phyloP scores from a whole-genome alignment of 768 basidiomycete species.

The Leucogyrophana mollusca region DNA sequence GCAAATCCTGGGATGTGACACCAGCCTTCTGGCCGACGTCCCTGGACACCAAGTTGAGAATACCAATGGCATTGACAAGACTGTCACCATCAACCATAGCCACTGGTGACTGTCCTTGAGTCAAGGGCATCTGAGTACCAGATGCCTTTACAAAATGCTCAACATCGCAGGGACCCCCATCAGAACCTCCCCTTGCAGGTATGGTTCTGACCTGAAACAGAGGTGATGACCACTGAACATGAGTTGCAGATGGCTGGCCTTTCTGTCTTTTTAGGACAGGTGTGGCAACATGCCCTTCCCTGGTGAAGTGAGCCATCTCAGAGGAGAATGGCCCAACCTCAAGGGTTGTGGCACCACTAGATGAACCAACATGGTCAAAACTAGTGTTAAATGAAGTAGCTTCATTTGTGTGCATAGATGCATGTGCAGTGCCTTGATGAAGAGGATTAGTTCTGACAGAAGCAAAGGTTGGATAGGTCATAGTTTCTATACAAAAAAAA shows the following conservation, averaged over 20 bases:
- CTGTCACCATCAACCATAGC: not conserved
- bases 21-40: too few species aligned
- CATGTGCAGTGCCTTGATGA: too few species aligned
- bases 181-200: not conserved
- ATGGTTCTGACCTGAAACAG: not conserved
- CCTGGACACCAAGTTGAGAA: not conserved
- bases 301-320: not conserved
- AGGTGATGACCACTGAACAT: constrained; percentile 6
- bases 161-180: not conserved
- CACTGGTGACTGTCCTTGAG: not conserved
- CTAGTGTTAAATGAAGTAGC: not conserved
- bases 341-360: not conserved
- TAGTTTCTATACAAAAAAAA: too few species aligned
- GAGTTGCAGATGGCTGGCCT: not conserved
- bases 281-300: not conserved
- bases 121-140: not conserved
- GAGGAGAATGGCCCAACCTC: not conserved
- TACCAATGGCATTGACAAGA: not conserved
- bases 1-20: too few species aligned
- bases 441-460: too few species aligned
- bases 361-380: not conserved
- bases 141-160: not conserved
- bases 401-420: not conserved
- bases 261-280: not conserved
- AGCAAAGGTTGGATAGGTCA: too few species aligned